Evolutionary conservation across 345 rosid genomes (phyloP), one percentile per base, ranked within the genome.

Genomic region (Salix caprea): DNA sequence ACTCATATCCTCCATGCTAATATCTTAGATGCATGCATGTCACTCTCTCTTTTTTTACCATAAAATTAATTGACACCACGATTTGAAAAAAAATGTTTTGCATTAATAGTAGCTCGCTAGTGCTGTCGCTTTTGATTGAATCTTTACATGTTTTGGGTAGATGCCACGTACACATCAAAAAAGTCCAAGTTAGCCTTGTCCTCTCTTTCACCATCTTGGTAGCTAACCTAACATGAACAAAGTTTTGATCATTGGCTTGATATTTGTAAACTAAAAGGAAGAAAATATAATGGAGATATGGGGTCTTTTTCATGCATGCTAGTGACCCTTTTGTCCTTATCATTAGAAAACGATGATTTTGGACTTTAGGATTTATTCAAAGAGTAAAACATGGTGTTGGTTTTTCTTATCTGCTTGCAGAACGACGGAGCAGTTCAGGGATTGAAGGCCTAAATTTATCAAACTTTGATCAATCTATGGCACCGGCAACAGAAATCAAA

Each of bases 361-460:
- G n/a, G 79, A 75, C 71, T 67, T 30, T 24, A 19, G 72, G 70
- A 72, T 6, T 50, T 69, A 28, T 36, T 69, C 50, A 37, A 34
- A 68, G 23, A 73, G 12, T 24, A 68, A 37, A 37, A 16, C 30
- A 21, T 76, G 73, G 39, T 73, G 67, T 79, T 39, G 73, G 74
- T 78, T 71, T 16, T 60, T 60, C 4, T 79, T 79, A 62, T 71
- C 26, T 71, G 34, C 73, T 74, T 69, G 32, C 87, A 93, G 99
- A 91, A 79, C 86, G 92, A 80, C 82, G 85, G 76, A 60, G 86
- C 7, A 91, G 88, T 74, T 72, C 91, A 21, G 88, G 84, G 65
- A 90, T 91, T 18, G 94, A 88, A 84, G 91, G 96, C 82, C 86
- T 93, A 64, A 91, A 91, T 78, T 80, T 90, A 44, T 92, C 94